Conservation (phyloP, 441 rosid species). For the Pelargonium citronellum region DNA sequence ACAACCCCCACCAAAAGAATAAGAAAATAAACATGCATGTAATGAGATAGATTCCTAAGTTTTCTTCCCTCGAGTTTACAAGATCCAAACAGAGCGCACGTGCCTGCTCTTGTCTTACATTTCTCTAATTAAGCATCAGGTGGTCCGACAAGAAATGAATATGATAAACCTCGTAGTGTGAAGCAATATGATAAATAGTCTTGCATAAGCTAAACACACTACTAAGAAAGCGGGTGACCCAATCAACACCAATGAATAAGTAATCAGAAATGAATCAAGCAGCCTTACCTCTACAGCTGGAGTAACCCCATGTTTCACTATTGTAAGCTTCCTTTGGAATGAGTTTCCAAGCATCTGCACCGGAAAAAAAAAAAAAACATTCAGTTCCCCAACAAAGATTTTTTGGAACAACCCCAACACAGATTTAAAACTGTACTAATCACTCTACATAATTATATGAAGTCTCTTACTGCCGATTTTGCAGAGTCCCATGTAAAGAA, state of each 20-base stretch:
- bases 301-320: conserved; percentile 68
- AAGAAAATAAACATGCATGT: no score
- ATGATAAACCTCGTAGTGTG: neutral
- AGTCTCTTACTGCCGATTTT: conserved; percentile 51
- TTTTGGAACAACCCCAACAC: neutral
- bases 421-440: conserved; percentile 15
- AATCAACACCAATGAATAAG: conserved; percentile 8
- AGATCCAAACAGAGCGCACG: no score
- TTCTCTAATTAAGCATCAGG: no score
- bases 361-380: conserved; percentile 13
- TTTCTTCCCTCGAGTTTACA: no score
- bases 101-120: no score
- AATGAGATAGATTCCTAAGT: no score
- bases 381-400: conserved; percentile 12
- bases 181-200: neutral
- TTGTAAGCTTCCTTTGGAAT: conserved; percentile 75
- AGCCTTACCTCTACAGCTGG: conserved; percentile 60
- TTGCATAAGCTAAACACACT: neutral
- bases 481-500: conserved; percentile 91
- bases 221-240: conserved; percentile 5
- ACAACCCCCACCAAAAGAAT: neutral
- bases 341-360: conserved; percentile 93
- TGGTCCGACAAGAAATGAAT: no score
- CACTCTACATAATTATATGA: conserved; percentile 5
- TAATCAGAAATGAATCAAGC: neutral